Conservation (phyloP, 2,329 filamentous ascomycete genomes). For the Colletotrichum orbiculare region DNA sequence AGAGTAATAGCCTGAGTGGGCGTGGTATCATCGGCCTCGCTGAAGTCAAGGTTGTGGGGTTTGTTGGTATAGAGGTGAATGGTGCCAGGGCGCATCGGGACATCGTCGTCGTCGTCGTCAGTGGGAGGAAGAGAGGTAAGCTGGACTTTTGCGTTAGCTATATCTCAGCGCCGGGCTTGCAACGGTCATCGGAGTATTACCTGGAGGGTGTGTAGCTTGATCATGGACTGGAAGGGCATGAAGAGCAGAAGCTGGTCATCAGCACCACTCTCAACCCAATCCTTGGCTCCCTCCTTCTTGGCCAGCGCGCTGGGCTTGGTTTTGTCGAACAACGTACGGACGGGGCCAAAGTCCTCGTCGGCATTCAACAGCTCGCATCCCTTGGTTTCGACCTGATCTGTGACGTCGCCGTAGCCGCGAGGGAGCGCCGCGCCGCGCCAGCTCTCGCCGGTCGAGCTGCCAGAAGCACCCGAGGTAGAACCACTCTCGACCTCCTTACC, state of each 20-base stretch:
- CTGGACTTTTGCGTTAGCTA: conserved; percentile 54
- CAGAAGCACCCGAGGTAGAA: conserved; percentile 51
- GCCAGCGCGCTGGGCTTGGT: conserved; percentile 73
- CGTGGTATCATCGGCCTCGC: conserved; percentile 89
- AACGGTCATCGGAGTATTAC: conserved; percentile 49
- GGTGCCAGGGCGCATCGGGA: conserved; percentile 82
- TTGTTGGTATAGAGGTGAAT: conserved; percentile 90
- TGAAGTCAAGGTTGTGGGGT: conserved; percentile 91
- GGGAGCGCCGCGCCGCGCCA: conserved; percentile 84
- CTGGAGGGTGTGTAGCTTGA: conserved; percentile 89
- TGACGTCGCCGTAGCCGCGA: conserved; percentile 85
- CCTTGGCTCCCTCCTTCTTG: conserved; percentile 68
- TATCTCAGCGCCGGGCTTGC: background rate
- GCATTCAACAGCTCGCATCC: conserved; percentile 90
- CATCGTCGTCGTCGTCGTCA: conserved; percentile 75
- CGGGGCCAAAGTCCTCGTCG: conserved; percentile 79
- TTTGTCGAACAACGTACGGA: conserved; percentile 78
- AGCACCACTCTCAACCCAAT: conserved; percentile 96
- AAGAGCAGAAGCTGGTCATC: conserved; percentile 97
- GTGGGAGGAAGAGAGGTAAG: conserved; percentile 82
- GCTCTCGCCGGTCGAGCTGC: conserved; percentile 54
- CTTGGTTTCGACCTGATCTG: conserved; percentile 80
- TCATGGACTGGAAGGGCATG: conserved; percentile 85
- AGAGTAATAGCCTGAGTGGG: conserved; percentile 85
- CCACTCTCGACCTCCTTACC: conserved; percentile 67